Evolutionary conservation across 129 eudicot genomes (phyloP).

Genomic region (Tagetes patula): DNA sequence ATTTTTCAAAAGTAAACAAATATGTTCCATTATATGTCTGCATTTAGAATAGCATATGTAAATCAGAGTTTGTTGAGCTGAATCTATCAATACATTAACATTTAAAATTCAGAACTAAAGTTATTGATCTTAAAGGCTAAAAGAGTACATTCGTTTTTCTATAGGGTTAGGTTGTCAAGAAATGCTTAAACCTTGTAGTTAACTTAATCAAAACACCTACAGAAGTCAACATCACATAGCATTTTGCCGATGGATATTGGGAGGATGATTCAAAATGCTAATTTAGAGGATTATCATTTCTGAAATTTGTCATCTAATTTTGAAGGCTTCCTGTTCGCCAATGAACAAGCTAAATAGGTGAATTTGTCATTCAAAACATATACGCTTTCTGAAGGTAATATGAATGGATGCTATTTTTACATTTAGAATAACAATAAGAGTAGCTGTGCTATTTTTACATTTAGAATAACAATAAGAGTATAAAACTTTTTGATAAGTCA

Average conservation of each 20-base stretch:
- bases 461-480: neutral
- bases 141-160: neutral
- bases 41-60: conserved; percentile 3
- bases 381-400: conserved; percentile 10
- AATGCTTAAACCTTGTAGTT: neutral
- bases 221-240: neutral
- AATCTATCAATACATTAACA: neutral
- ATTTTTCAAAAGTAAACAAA: conserved; percentile 14
- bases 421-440: neutral
- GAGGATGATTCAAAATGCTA: neutral
- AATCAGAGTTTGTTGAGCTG: conserved; percentile 20
- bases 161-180: neutral
- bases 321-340: neutral
- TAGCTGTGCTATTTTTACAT: neutral
- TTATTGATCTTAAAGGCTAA: neutral
- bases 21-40: neutral
- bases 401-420: neutral
- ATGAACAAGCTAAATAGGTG: conserved; percentile 10
- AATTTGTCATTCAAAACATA: neutral
- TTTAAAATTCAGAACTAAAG: neutral
- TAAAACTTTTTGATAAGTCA: conserved; percentile 6
- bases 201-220: neutral
- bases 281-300: neutral
- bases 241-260: neutral
- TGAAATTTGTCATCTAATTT: neutral